Conservation (phyloP, 148 eudicot species). For the Rhododendron williamsianum region DNA sequence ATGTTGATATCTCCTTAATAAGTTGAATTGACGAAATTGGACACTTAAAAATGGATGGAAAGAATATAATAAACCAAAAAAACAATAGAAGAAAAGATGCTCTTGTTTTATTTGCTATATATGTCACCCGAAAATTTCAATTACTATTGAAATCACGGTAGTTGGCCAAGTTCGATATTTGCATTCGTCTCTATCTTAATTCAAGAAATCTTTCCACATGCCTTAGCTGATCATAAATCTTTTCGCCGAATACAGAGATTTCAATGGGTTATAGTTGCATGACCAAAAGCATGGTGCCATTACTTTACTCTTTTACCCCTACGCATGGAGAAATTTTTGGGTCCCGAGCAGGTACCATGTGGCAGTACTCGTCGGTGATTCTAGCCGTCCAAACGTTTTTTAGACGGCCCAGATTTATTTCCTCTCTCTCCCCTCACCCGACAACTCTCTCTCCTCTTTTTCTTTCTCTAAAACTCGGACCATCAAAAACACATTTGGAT, state of each 20-base stretch:
- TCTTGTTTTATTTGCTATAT: not conserved
- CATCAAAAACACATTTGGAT: too few relatives aligned
- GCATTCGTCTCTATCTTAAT: conserved; percentile 19
- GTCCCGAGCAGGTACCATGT: too few relatives aligned
- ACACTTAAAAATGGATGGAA: too few relatives aligned
- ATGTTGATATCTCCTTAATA: too few relatives aligned
- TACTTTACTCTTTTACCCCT: conserved; percentile 26
- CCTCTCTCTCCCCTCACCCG: too few relatives aligned
- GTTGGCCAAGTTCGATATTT: conserved; percentile 12
- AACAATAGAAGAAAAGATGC: not conserved
- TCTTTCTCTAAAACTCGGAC: too few relatives aligned
- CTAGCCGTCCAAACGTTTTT: too few relatives aligned
- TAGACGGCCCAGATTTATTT: too few relatives aligned
- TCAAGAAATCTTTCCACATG: conserved; percentile 4
- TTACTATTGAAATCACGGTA: not conserved
- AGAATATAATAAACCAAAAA: not conserved
- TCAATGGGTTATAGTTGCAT: conserved; percentile 15
- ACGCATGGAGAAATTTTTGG: too few relatives aligned
- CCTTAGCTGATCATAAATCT: conserved; percentile 26
- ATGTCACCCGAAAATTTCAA: not conserved
- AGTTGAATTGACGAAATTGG: too few relatives aligned
- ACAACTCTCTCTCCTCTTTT: too few relatives aligned
- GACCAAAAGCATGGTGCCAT: conserved; percentile 49
- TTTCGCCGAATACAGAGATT: conserved; percentile 17
- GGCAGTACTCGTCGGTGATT: too few relatives aligned